These are phyloP conservation scores for Stachybotrys echinatus DNA, from an alignment of 2,329 filamentous ascomycete species.

Conservation along the genomic window DNA sequence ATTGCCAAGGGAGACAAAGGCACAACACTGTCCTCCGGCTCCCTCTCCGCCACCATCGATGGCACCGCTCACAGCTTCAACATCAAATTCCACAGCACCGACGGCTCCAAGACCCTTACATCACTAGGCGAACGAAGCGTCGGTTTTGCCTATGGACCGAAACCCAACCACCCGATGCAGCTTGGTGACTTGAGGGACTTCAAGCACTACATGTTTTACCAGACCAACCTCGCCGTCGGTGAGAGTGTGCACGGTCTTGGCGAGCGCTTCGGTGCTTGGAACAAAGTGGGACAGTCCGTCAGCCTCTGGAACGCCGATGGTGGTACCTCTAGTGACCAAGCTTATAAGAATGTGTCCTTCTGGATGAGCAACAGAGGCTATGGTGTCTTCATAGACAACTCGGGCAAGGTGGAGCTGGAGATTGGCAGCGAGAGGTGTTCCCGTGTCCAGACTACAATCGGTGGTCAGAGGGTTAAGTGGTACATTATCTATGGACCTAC, in stretches of 20 bases:
- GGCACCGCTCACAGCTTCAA: slow-evolving; percentile 30
- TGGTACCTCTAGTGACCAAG: slow-evolving; percentile 64
- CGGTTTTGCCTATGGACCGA: slow-evolving; percentile 30
- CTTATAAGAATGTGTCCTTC: slow-evolving; percentile 68
- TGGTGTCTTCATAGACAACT: slow-evolving; percentile 69
- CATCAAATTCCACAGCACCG: slow-evolving; percentile 31
- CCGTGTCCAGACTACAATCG: slow-evolving; percentile 63
- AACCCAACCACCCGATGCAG: slow-evolving; percentile 26
- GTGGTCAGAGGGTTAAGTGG: slow-evolving; percentile 66
- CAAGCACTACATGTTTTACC: slow-evolving; percentile 52
- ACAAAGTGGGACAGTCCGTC: slow-evolving; percentile 68
- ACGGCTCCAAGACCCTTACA: slow-evolving; percentile 29
- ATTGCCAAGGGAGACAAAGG: slow-evolving; percentile 25
- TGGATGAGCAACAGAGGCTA: slow-evolving; percentile 70
- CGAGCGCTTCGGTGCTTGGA: slow-evolving; percentile 71
- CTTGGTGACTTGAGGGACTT: slow-evolving; percentile 33
- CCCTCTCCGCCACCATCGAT: slow-evolving; percentile 27
- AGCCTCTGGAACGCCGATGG: slow-evolving; percentile 60
- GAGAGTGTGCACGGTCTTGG: slow-evolving; percentile 71
- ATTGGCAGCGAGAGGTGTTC: slow-evolving; percentile 69
- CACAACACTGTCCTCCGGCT: slow-evolving; percentile 28
- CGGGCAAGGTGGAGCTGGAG: slow-evolving; percentile 65
- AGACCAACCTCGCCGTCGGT: slow-evolving; percentile 48
- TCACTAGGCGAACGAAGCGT: slow-evolving; percentile 32
- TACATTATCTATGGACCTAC: slow-evolving; percentile 68